Percentiles rank a stretch among this genome's conserved stretches.
These are phyloP conservation scores for Boechera divaricarpa DNA, from an alignment of 345 rosid genomes.

Conservation along the genomic window DNA sequence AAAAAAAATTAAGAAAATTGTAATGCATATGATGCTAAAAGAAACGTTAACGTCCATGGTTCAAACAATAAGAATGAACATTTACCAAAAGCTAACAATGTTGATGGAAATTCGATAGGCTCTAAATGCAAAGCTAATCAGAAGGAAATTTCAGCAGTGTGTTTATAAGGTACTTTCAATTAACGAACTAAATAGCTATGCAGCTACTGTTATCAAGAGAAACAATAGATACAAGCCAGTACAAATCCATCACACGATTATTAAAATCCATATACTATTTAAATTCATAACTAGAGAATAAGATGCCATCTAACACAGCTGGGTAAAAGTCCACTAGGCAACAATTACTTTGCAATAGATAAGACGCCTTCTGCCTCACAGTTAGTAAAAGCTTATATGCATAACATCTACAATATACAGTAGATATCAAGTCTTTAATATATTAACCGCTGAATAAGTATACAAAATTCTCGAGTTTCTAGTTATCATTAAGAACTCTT, in stretches of 20 bases:
- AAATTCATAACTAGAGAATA: not conserved
- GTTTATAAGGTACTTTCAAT: not conserved
- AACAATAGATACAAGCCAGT: not conserved
- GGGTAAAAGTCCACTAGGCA: not conserved
- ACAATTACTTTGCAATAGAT: too few species aligned
- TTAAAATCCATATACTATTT: not conserved
- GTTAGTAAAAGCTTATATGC: not conserved
- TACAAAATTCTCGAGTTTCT: too few species aligned
- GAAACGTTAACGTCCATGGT: conserved; percentile 1
- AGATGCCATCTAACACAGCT: conserved; percentile 1
- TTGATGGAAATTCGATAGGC: not conserved
- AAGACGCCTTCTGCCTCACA: not conserved
- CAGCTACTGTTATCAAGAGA: not conserved
- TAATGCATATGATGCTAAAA: not conserved
- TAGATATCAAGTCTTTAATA: not conserved
- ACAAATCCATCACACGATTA: too few species aligned
- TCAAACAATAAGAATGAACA: not conserved
- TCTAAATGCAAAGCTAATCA: not conserved
- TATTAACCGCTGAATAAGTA: not conserved
- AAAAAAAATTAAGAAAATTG: not conserved
- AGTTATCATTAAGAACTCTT: too few species aligned
- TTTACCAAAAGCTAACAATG: not conserved
- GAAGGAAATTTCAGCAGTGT: not conserved
- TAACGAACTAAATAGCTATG: not conserved
- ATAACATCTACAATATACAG: not conserved